A percentile compares a stretch with the other conserved stretches of the same genome.
These are phyloP conservation scores for Fraxinus floribunda DNA, from an alignment of 305 asterid genomes.

Conservation along the genomic window DNA sequence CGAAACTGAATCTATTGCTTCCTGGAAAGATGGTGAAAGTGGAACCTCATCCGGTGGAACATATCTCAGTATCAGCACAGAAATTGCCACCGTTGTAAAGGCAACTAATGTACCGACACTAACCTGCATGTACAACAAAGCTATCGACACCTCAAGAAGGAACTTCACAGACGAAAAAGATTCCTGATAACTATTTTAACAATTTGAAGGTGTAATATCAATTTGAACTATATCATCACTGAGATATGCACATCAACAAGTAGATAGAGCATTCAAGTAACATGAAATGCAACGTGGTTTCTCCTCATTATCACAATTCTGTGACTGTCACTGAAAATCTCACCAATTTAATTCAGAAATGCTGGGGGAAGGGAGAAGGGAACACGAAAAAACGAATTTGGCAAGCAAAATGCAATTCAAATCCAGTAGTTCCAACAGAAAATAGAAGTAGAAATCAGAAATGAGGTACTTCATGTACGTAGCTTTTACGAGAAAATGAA, in stretches of 20 bases:
- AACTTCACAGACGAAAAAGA: background rate
- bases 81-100: conserved; percentile 84
- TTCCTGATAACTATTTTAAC: background rate
- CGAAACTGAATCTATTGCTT: conserved; percentile 76
- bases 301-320: background rate
- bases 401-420: background rate
- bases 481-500: background rate
- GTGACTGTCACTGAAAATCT: background rate
- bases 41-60: conserved; percentile 94
- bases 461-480: background rate
- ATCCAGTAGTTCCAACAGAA: background rate
- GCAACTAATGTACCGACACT: conserved; percentile 98
- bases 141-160: conserved; percentile 9
- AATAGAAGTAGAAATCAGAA: background rate
- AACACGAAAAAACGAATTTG: background rate
- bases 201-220: background rate
- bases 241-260: background rate
- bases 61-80: conserved; percentile 83
- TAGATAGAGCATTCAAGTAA: background rate
- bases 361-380: background rate
- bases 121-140: conserved; percentile 56
- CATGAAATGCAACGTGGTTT: background rate
- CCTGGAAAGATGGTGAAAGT: conserved; percentile 80
- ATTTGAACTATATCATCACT: background rate
- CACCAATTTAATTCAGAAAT: background rate